Conservation (phyloP, 2,329 filamentous ascomycete genomes). For the Biscogniauxia sp. region DNA sequence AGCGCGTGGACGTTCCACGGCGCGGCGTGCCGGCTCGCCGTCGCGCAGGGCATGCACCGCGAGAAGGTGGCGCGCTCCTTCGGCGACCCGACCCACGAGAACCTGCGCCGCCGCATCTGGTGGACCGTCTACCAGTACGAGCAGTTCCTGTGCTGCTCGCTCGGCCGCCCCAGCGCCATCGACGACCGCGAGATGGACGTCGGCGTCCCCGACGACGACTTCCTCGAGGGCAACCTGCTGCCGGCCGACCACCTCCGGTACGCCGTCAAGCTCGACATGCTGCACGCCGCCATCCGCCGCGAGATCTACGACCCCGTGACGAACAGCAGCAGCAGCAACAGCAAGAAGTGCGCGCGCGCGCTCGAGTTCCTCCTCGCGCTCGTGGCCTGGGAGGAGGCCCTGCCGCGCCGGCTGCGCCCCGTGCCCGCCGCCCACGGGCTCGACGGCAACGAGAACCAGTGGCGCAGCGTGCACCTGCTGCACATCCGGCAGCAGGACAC, state of each 20-base stretch:
- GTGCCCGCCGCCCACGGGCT: constrained; percentile 4
- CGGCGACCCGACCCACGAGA: constrained; percentile 25
- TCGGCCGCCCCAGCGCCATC: constrained; percentile 32
- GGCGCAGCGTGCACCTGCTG: constrained; percentile 25
- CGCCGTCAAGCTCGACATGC: constrained; percentile 21
- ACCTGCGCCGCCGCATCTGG: constrained; percentile 31
- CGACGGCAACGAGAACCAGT: constrained; percentile 15
- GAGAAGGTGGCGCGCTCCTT: constrained; percentile 38
- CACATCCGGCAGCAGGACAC: constrained; percentile 29
- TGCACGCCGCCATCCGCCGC: constrained; percentile 27
- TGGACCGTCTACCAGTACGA: constrained; percentile 35
- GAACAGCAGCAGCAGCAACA: background rate
- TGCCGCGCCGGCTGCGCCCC: constrained; percentile 18
- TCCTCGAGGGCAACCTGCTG: constrained; percentile 25
- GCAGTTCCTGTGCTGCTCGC: constrained; percentile 31
- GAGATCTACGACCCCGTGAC: constrained; percentile 26
- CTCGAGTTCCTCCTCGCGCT: constrained; percentile 21
- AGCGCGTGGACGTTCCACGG: constrained; percentile 40
- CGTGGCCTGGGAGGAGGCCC: constrained; percentile 16
- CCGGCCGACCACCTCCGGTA: constrained; percentile 21
- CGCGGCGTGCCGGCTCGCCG: constrained; percentile 40
- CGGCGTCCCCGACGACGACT: constrained; percentile 23
- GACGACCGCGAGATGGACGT: constrained; percentile 31
- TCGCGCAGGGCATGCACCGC: constrained; percentile 43
- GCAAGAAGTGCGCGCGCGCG: constrained; percentile 14